Evolutionary conservation across 2,329 filamentous ascomycete genomes (phyloP).

Genomic region (Monilinia fructigena): DNA sequence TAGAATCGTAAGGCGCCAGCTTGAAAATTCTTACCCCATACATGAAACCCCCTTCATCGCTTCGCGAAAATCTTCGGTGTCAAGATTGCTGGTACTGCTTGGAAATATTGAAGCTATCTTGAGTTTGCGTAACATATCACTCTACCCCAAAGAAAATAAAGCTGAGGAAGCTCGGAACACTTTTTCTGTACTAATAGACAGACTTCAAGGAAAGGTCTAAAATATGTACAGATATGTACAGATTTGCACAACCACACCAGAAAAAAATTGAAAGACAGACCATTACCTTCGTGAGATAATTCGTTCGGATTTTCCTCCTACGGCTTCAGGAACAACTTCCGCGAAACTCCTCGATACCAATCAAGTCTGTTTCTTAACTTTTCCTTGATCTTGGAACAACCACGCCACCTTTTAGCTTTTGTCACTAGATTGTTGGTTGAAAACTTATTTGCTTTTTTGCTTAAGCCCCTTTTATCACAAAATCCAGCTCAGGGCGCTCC

Average conservation of each 20-base stretch:
- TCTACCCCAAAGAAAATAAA: not conserved
- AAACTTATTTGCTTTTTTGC: conserved; percentile 1
- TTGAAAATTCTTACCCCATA: not conserved
- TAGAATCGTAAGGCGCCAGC: not conserved
- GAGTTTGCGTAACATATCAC: not conserved
- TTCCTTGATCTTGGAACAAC: conserved; percentile 13
- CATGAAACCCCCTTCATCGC: conserved; percentile 11
- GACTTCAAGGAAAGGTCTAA: conserved; percentile 1
- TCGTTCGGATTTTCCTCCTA: conserved; percentile 4
- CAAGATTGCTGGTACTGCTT: not conserved
- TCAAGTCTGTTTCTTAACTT: not conserved
- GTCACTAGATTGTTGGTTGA: conserved; percentile 1
- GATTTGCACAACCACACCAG: conserved; percentile 14
- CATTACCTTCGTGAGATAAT: not conserved
- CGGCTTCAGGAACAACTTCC: conserved; percentile 19
- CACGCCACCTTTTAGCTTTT: conserved; percentile 3
- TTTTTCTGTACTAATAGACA: conserved; percentile 6
- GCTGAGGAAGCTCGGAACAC: conserved; percentile 7
- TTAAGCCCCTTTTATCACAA: conserved; percentile 18
- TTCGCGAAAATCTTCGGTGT: conserved; percentile 8
- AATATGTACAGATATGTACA: conserved; percentile 7
- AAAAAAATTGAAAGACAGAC: not conserved
- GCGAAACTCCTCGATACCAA: conserved; percentile 13
- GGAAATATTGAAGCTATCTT: not conserved
- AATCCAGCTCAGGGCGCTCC: conserved; percentile 12